Evolutionary conservation across 2,329 filamentous ascomycete genomes (phyloP).

Genomic region (Xylaria sp.): DNA sequence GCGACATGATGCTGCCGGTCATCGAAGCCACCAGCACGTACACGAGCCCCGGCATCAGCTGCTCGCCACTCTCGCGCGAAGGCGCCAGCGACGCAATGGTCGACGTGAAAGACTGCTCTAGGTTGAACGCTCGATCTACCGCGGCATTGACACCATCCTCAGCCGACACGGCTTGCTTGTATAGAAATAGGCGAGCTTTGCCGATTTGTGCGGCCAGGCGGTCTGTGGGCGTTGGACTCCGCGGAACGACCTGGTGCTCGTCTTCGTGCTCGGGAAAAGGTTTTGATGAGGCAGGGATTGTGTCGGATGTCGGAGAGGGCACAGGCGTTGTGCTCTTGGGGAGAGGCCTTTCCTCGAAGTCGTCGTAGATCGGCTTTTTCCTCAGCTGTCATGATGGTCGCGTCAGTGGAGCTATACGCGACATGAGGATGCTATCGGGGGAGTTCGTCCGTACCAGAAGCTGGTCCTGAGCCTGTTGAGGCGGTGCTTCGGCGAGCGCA

Average conservation of each 20-base stretch:
- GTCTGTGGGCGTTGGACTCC: conserved; percentile 83
- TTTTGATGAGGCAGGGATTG: conserved; percentile 44
- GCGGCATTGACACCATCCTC: conserved; percentile 86
- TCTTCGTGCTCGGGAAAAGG: conserved; percentile 46
- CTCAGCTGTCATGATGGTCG: conserved; percentile 45
- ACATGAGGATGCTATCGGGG: conserved; percentile 18
- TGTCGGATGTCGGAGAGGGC: conserved; percentile 49
- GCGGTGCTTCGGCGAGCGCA: conserved; percentile 59
- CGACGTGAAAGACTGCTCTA: conserved; percentile 89
- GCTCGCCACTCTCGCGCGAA: conserved; percentile 84
- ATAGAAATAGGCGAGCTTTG: conserved; percentile 80
- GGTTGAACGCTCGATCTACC: conserved; percentile 81
- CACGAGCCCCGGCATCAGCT: conserved; percentile 86
- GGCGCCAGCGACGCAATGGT: conserved; percentile 91
- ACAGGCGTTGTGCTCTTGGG: conserved; percentile 44
- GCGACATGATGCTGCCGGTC: conserved; percentile 90
- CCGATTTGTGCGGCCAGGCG: conserved; percentile 86
- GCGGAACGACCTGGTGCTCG: conserved; percentile 43
- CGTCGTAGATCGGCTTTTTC: conserved; percentile 85
- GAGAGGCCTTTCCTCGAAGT: conserved; percentile 60
- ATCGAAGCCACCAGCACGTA: conserved; percentile 95
- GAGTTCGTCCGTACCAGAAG: conserved; percentile 24
- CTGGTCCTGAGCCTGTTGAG: conserved; percentile 41
- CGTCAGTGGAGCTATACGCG: conserved; percentile 16
- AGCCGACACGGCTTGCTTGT: conserved; percentile 76